These are phyloP conservation scores for Cryptococcus floricola DNA, from an alignment of 1,284 basidiomycete genomes.

Conservation along the genomic window DNA sequence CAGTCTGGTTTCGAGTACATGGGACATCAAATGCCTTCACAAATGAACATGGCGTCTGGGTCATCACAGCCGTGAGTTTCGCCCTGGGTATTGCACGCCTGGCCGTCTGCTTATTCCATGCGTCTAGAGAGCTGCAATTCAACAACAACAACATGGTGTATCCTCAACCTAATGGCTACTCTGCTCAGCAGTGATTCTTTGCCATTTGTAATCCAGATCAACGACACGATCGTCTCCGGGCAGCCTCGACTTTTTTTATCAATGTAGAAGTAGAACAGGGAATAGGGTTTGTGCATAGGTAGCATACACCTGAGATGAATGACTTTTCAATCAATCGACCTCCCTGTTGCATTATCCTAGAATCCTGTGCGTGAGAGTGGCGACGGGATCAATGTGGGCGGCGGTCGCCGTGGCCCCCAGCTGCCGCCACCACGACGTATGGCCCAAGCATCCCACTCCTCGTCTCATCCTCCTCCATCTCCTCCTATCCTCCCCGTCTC, in stretches of 20 bases:
- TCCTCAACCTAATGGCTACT: constrained; percentile 9
- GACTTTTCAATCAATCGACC: not conserved
- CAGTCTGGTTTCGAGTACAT: not conserved
- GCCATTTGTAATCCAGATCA: not conserved
- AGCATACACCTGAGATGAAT: not conserved
- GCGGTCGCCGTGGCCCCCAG: too few species aligned
- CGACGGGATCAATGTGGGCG: too few species aligned
- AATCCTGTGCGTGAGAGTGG: too few species aligned
- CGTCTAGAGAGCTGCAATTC: constrained; percentile 1
- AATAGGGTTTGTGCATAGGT: not conserved
- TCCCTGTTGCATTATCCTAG: too few species aligned
- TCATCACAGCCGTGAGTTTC: not conserved
- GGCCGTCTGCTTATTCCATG: not conserved
- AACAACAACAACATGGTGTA: constrained; percentile 3
- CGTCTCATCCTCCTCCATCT: too few species aligned
- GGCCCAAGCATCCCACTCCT: too few species aligned
- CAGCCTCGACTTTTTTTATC: not conserved
- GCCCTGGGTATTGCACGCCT: not conserved
- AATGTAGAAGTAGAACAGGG: not conserved
- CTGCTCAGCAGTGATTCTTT: not conserved
- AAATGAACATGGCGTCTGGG: not conserved
- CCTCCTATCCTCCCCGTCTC: too few species aligned
- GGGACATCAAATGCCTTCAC: not conserved
- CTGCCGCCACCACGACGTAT: too few species aligned
- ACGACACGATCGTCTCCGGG: not conserved